Evolutionary conservation across 371 early-diverging fungal genomes (phyloP).

Genomic region (Syncephalastrum monosporum): DNA sequence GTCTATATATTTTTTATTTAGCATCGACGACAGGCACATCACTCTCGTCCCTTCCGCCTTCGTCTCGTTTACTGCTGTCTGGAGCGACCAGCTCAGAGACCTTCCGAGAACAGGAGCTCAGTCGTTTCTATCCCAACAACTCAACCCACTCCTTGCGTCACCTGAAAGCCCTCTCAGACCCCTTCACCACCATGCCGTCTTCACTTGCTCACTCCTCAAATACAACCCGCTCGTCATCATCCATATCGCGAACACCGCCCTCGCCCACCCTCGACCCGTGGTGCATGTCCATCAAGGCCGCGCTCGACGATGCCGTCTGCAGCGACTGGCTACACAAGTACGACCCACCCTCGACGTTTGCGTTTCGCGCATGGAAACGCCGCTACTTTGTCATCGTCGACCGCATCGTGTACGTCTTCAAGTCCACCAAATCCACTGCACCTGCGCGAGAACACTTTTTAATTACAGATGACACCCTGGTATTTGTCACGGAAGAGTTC

Average conservation of each 20-base stretch:
- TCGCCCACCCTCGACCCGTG: slow-evolving; percentile 24
- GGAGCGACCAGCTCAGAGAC: slow-evolving; percentile 32
- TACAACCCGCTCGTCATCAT: slow-evolving; percentile 2
- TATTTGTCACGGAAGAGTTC: slow-evolving; percentile 47
- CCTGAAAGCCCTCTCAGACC: slow-evolving; percentile 29
- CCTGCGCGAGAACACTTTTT: slow-evolving; percentile 41
- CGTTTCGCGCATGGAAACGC: slow-evolving; percentile 42
- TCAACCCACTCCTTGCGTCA: slow-evolving; percentile 16
- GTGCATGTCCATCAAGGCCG: slow-evolving; percentile 35
- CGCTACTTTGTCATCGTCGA: slow-evolving; percentile 31
- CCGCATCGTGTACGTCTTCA: slow-evolving; percentile 34
- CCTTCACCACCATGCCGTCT: slow-evolving; percentile 22
- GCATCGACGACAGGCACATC: slow-evolving; percentile 21
- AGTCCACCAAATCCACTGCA: slow-evolving; percentile 31
- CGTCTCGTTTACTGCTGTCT: slow-evolving; percentile 31
- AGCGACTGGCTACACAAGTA: slow-evolving; percentile 36
- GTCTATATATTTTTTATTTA: slow-evolving; percentile 8
- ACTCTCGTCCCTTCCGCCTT: slow-evolving; percentile 29
- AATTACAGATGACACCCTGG: slow-evolving; percentile 41
- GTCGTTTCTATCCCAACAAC: slow-evolving; percentile 25
- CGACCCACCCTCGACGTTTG: slow-evolving; percentile 32
- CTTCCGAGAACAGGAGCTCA: slow-evolving; percentile 34
- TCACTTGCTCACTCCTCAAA: not conserved
- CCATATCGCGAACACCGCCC: slow-evolving; percentile 1
- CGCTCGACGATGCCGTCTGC: slow-evolving; percentile 25